Evolutionary conservation across 768 basidiomycete genomes (phyloP), one percentile per base, ranked within the genome.

Genomic region (Russula virescens): DNA sequence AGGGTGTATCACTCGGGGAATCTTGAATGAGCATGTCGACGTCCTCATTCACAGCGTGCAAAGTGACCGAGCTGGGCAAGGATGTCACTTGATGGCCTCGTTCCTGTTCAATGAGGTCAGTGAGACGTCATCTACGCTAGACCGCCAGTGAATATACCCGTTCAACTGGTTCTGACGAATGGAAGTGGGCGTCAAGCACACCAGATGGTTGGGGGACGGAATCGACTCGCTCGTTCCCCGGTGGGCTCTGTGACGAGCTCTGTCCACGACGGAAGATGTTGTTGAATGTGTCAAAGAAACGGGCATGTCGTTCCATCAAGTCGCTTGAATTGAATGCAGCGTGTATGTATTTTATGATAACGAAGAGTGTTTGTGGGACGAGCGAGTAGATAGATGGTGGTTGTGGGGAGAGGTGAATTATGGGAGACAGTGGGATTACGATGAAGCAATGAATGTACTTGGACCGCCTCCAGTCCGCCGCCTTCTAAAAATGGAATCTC

Each of bases 301-400:
- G 55, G 26, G 19, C n/a, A 23, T 55, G 43, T 19, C 52, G 62
- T 43, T 65, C 64, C 64, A 65, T 65, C 5, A 5, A 2, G 25
- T 35, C n/a, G 18, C 42, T 43, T 43, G 14, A 21, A 6, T 23
- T 23, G 13, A n/a, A n/a, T 3, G 3, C 16, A 3, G 21, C 11
- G 31, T 4, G 31, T 31, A 31, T 31, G 31, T 31, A 8, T 31
- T 31, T 21, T 28, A 23, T 10, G 51, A 35, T 21, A 10, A 19
- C 11, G n/a, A 21, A 21, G 35, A 8, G 47, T 0, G n/a, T 31
- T 11, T 28, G 25, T 7, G 18, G 43, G 35, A 10, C 23, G 28
- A 46, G 18, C 40, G 10, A 18, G n/a, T 25, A 38, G 34, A 23
- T 35, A 43, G 35, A 18, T 53, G 62, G 55, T 47, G 34, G 55